Evolutionary conservation across 352 stramenopile species (phyloP).

Genomic region (Pythium folliculosum): DNA sequence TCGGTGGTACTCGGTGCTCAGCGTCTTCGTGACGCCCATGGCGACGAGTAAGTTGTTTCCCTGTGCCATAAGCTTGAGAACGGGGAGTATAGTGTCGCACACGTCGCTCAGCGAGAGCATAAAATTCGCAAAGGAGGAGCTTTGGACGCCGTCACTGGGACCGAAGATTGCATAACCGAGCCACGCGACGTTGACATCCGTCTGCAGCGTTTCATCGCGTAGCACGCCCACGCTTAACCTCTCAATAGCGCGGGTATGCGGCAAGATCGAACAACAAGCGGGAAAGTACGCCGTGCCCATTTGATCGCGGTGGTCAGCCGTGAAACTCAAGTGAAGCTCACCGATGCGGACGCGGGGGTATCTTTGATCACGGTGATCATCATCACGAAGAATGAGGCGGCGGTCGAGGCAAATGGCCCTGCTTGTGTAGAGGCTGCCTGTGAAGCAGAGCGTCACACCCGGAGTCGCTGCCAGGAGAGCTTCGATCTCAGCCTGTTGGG

Average conservation of each 20-base stretch:
- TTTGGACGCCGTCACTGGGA: neutral
- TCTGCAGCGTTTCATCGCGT: neutral
- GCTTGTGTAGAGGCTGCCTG: neutral
- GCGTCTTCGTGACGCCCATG: neutral
- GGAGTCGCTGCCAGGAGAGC: neutral
- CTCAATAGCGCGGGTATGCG: neutral
- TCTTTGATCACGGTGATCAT: too few relatives aligned
- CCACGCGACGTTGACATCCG: conserved; percentile 1
- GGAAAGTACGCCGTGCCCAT: neutral
- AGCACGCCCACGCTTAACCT: neutral
- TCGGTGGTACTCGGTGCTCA: neutral
- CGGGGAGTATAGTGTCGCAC: neutral
- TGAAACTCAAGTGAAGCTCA: neutral
- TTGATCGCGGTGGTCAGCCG: too few relatives aligned
- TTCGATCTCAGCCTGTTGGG: neutral
- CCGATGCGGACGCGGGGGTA: neutral
- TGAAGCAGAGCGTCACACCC: neutral
- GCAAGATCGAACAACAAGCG: neutral
- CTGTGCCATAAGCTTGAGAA: neutral
- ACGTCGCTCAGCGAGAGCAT: neutral
- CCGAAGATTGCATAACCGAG: conserved; percentile 13
- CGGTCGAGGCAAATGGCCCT: neutral
- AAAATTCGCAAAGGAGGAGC: neutral
- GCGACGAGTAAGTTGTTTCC: conserved; percentile 7
- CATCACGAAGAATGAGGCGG: too few relatives aligned